These are phyloP conservation scores for Prunus salicina DNA, from an alignment of 306 rosid species.

Conservation along the genomic window DNA sequence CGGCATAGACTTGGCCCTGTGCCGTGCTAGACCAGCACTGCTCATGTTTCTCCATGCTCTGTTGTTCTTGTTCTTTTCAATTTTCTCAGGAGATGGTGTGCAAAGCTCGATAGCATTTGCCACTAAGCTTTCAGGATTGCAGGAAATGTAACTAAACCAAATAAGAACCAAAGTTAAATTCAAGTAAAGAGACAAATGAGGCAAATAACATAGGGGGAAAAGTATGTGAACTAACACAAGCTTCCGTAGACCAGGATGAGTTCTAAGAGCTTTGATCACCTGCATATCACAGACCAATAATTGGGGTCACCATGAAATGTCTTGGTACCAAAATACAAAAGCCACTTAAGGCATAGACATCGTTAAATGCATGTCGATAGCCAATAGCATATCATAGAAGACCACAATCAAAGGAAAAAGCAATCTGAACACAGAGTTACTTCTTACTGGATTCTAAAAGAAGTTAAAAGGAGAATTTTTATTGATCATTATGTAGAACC, in stretches of 20 bases:
- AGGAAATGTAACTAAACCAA: constrained; percentile 87
- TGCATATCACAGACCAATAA: constrained; percentile 34
- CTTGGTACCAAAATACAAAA: background rate
- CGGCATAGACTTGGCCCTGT: constrained; percentile 91
- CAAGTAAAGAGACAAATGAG: background rate
- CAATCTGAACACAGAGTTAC: background rate
- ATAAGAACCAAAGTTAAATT: constrained; percentile 26
- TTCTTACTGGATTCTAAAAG: background rate
- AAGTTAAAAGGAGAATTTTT: background rate
- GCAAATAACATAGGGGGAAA: background rate
- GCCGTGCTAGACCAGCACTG: constrained; percentile 82
- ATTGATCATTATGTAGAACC: background rate
- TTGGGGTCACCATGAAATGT: constrained; percentile 8
- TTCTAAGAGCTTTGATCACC: constrained; percentile 90
- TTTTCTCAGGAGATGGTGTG: constrained; percentile 68
- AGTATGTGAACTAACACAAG: constrained; percentile 73
- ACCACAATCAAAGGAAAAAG: background rate
- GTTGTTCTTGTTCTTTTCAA: constrained; percentile 70
- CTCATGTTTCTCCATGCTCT: constrained; percentile 95
- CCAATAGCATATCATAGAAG: background rate
- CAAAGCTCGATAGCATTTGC: constrained; percentile 97
- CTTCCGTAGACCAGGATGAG: constrained; percentile 65
- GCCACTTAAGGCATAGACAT: background rate
- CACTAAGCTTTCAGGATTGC: constrained; percentile 90
- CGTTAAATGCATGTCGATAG: background rate